Percentiles rank a stretch among this genome's conserved stretches.
These are phyloP conservation scores for Colletotrichum falcatum DNA, from an alignment of 2,329 filamentous ascomycete species.

Conservation along the genomic window DNA sequence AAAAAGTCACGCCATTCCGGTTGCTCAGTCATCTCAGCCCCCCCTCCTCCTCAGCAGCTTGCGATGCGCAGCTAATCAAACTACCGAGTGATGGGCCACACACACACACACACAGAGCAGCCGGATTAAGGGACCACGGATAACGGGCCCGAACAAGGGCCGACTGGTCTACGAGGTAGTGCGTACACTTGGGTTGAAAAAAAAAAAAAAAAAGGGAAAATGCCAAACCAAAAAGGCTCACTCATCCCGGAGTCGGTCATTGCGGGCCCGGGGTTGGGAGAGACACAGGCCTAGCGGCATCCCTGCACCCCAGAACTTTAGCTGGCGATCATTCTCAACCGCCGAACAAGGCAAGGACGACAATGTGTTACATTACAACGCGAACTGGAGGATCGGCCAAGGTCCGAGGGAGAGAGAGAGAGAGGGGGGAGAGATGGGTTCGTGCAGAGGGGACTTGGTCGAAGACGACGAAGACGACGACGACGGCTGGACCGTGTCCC, in stretches of 20 bases:
- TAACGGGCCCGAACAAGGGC: neutral
- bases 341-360: neutral
- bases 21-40: neutral
- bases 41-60: neutral
- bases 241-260: neutral
- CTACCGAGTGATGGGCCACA: neutral
- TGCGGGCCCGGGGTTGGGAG: neutral
- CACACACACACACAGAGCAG: too few species aligned
- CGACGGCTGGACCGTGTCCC: neutral
- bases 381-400: neutral
- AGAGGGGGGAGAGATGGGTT: too few species aligned
- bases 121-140: neutral
- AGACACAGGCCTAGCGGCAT: neutral
- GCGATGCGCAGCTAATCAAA: neutral
- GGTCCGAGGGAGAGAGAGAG: neutral
- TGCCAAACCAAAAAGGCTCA: neutral
- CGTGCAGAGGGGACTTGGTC: too few species aligned
- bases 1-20: slow-evolving; percentile 31
- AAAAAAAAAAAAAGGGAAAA: too few species aligned
- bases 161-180: neutral
- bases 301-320: slow-evolving; percentile 33
- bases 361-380: too few species aligned
- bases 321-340: slow-evolving; percentile 23
- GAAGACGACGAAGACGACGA: too few species aligned
- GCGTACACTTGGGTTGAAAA: too few species aligned